phyloP scores from a whole-genome alignment of 2,329 filamentous ascomycete species.

The Lachnellula occidentalis region DNA sequence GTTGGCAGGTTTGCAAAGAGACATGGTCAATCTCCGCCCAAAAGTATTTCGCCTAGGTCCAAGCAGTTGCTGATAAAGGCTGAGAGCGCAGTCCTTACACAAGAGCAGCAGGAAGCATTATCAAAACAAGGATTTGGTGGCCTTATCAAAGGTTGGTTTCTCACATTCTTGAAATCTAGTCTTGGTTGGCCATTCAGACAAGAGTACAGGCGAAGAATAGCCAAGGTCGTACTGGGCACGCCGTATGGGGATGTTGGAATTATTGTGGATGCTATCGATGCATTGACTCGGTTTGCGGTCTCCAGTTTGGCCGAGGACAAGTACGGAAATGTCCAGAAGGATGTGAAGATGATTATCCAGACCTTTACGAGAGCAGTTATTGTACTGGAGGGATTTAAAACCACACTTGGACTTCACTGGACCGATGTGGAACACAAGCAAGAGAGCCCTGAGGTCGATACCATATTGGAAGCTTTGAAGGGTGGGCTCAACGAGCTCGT shows the following conservation, averaged over 20 bases:
- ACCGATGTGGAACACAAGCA: conserved; percentile 59
- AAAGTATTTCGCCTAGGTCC: conserved; percentile 29
- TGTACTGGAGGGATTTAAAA: conserved; percentile 63
- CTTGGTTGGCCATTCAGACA: conserved; percentile 66
- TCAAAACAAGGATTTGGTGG: conserved; percentile 44
- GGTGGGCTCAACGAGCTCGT: conserved; percentile 61
- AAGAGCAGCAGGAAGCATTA: conserved; percentile 49
- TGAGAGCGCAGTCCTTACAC: conserved; percentile 32
- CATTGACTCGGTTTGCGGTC: conserved; percentile 63
- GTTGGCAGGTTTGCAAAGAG: conserved; percentile 26
- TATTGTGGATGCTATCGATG: conserved; percentile 66
- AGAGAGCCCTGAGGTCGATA: conserved; percentile 62
- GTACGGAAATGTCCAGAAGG: conserved; percentile 79
- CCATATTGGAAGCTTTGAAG: conserved; percentile 60
- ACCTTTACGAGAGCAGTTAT: conserved; percentile 64
- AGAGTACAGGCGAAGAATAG: conserved; percentile 59
- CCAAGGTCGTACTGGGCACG: conserved; percentile 63
- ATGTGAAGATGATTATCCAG: conserved; percentile 69
- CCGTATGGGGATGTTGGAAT: conserved; percentile 66
- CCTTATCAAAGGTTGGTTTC: conserved; percentile 43
- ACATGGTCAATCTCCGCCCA: conserved; percentile 24
- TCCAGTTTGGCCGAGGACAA: conserved; percentile 74
- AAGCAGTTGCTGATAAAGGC: conserved; percentile 37
- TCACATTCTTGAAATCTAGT: conserved; percentile 43
- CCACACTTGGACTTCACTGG: conserved; percentile 62